Conservation (phyloP, 2,329 filamentous ascomycete genomes). For the Pseudogymnoascus sp. region DNA sequence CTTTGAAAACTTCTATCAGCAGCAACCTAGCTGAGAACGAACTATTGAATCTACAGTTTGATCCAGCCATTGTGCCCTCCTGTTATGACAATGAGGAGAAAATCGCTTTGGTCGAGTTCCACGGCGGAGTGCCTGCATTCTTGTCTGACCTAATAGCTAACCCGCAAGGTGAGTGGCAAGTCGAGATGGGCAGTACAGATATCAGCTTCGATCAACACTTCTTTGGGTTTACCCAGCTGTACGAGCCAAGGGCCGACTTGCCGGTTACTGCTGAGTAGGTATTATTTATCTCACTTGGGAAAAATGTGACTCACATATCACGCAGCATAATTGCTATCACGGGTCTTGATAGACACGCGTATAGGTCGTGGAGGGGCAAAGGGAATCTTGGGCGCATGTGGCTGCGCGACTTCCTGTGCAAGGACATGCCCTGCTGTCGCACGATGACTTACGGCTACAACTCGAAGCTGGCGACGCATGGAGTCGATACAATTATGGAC, state of each 20-base stretch:
- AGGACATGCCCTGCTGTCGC: constrained; percentile 25
- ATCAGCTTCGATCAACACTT: constrained; percentile 24
- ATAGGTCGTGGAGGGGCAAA: constrained; percentile 27
- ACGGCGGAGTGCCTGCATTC: constrained; percentile 13
- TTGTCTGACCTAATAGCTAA: constrained; percentile 12
- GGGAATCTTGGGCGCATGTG: constrained; percentile 24
- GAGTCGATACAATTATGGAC: constrained; percentile 16
- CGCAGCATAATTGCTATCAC: constrained; percentile 25
- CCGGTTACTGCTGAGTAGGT: constrained; percentile 17
- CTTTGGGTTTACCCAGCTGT: constrained; percentile 26
- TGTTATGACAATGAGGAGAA: constrained; percentile 12
- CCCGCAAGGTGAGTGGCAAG: constrained; percentile 14
- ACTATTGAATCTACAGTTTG: background rate
- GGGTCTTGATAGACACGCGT: constrained; percentile 28
- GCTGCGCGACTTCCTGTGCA: constrained; percentile 27
- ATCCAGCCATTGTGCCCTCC: constrained; percentile 11
- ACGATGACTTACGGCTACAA: constrained; percentile 32
- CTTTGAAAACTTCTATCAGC: constrained; percentile 10
- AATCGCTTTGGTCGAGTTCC: constrained; percentile 15
- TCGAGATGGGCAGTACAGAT: constrained; percentile 17
- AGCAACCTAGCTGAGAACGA: constrained; percentile 10
- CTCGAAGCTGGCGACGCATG: constrained; percentile 26
- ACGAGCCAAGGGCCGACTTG: constrained; percentile 8
- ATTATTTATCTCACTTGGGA: background rate
- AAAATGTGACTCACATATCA: background rate